Evolutionary conservation across 148 eudicot species (phyloP).

Genomic region (Hydrangea macrophylla): DNA sequence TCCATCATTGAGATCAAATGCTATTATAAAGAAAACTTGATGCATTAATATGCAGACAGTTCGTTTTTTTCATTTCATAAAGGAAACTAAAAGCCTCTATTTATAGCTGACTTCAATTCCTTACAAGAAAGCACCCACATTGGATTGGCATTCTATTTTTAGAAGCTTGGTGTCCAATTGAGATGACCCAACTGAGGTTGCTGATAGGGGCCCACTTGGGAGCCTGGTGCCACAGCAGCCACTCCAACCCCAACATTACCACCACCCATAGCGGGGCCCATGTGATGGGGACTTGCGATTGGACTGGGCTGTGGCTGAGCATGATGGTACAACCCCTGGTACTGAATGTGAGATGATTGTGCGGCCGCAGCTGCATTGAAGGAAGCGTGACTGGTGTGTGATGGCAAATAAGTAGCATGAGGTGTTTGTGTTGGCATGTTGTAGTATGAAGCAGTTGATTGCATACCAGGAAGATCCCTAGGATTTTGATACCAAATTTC

Average conservation of each 20-base stretch:
- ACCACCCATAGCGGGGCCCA: slow-evolving; percentile 51
- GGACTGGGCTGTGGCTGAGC: slow-evolving; percentile 47
- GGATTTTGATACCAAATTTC: slow-evolving; percentile 75
- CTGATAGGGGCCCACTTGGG: slow-evolving; percentile 68
- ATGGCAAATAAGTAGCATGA: slow-evolving; percentile 65
- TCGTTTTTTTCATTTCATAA: too few relatives aligned
- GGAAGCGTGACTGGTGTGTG: slow-evolving; percentile 63
- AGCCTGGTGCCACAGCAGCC: slow-evolving; percentile 45
- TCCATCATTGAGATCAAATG: background rate
- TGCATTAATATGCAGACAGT: slow-evolving; percentile 35
- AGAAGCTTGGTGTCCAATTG: slow-evolving; percentile 74
- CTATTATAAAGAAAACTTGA: slow-evolving; percentile 13
- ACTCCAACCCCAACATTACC: slow-evolving; percentile 62
- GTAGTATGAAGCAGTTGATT: slow-evolving; percentile 69
- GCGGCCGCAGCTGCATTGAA: slow-evolving; percentile 67
- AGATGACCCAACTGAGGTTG: slow-evolving; percentile 75
- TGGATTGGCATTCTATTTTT: slow-evolving; percentile 18
- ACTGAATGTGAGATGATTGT: slow-evolving; percentile 82
- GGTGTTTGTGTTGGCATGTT: slow-evolving; percentile 72
- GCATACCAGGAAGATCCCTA: slow-evolving; percentile 65
- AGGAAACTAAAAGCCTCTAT: slow-evolving; percentile 24
- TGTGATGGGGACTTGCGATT: slow-evolving; percentile 67
- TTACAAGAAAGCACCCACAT: slow-evolving; percentile 10
- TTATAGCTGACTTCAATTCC: slow-evolving; percentile 26
- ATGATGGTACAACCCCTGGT: slow-evolving; percentile 73